These are phyloP conservation scores for Scytalidium lignicola DNA, from an alignment of 2,329 filamentous ascomycete species.

Conservation along the genomic window DNA sequence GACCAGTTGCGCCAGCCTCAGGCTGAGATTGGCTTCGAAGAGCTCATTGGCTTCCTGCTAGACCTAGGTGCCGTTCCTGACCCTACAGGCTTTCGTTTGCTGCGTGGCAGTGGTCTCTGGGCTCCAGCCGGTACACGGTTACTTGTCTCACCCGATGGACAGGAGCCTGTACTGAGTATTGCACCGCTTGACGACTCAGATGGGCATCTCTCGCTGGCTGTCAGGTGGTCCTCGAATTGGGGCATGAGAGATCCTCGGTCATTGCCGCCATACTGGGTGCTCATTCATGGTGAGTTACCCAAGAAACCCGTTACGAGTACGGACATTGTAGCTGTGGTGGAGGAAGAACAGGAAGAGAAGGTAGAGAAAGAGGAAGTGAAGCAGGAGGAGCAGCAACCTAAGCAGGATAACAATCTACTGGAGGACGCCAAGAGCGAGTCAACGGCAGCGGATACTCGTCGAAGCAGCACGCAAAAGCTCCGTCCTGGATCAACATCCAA, in stretches of 20 bases:
- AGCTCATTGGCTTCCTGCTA: constrained; percentile 55
- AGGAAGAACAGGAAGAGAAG: constrained; percentile 1
- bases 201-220: constrained; percentile 51
- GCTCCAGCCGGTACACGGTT: constrained; percentile 54
- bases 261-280: constrained; percentile 56
- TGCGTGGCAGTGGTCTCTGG: constrained; percentile 55
- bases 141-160: constrained; percentile 47
- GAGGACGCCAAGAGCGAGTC: neutral
- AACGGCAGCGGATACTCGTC: neutral
- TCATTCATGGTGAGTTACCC: constrained; percentile 33
- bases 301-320: neutral
- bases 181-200: constrained; percentile 55
- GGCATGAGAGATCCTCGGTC: constrained; percentile 45
- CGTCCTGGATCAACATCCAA: constrained; percentile 16
- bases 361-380: neutral
- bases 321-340: neutral
- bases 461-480: neutral
- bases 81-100: constrained; percentile 50
- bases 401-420: neutral
- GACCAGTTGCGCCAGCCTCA: constrained; percentile 41
- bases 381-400: constrained; percentile 1
- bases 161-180: constrained; percentile 45
- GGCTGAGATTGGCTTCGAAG: constrained; percentile 50
- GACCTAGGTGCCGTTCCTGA: constrained; percentile 60
- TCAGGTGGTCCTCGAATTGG: constrained; percentile 52